Percentiles rank a stretch among this genome's conserved stretches.
Conservation (phyloP, 2,329 filamentous ascomycete species). For the Calonectria fujianensis region DNA sequence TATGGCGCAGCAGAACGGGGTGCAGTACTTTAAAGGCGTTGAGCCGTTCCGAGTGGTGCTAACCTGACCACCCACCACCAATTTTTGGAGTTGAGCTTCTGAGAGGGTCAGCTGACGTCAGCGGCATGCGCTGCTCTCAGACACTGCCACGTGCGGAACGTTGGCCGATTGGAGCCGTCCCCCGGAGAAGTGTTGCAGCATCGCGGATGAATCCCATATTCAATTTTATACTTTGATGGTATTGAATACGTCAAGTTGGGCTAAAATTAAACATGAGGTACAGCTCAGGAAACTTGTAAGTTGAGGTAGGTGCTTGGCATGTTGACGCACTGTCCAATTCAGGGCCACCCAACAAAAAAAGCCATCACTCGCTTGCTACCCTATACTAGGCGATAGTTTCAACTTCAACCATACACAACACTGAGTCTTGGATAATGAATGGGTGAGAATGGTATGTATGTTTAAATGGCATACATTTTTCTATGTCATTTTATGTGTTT, state of each 20-base stretch:
- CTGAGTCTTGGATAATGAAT: background rate
- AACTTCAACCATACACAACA: background rate
- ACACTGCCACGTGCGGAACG: conserved; percentile 7
- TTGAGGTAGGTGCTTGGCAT: background rate
- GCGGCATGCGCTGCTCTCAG: conserved; percentile 23
- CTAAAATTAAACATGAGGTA: background rate
- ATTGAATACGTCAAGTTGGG: background rate
- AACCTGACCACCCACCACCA: conserved; percentile 22
- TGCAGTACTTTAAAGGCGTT: conserved; percentile 10
- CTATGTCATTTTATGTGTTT: background rate
- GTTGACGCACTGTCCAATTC: background rate
- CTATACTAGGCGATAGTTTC: background rate
- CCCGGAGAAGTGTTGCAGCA: background rate
- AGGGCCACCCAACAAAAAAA: background rate
- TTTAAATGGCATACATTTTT: background rate
- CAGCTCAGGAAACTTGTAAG: background rate
- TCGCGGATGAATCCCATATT: background rate
- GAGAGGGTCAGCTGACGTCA: conserved; percentile 43
- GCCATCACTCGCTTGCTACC: background rate
- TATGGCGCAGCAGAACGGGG: conserved; percentile 27
- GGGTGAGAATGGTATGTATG: too few species aligned
- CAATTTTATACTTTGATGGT: background rate
- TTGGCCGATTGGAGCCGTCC: background rate
- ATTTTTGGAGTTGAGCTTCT: conserved; percentile 36
- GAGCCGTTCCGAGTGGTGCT: conserved; percentile 19